Base-by-base conservation (phyloP, 352 stramenopile genomes). In the Saprolegnia diclina region DNA sequence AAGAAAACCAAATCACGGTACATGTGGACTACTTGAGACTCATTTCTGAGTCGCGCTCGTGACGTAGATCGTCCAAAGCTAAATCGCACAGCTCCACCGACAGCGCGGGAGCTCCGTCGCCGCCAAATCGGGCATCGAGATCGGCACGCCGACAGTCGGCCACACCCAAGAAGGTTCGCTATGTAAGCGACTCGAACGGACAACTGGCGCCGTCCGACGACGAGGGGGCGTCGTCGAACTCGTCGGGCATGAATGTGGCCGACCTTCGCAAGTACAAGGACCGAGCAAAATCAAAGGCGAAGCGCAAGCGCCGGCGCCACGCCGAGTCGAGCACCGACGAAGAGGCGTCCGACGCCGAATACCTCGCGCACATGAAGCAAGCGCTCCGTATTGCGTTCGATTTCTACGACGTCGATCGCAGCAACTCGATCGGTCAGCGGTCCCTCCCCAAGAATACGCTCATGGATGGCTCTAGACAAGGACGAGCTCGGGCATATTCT, bases 321-420 rank as follows among this genome's bases (percentile, higher is more conserved):
- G 35, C 19, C 35, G 62, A 67, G 35, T 67, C 62, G 14, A 67
- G 62, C n/a, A 67, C 62, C n/a, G 62, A 67, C 19, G 64, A 38
- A 19, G 61, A 67, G 16, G 50, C 66, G 18, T 91, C 84, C 9
- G 84, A 92, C 68, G 72, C 65, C 3, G 79, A 89, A 61, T 92
- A 88, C 42, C 73, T 81, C 22, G 80, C 77, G 29, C 72, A 86
- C 21, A 69, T 91, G 18, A 91, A 88, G 56, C 76, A 70, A 21
- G 81, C 82, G 1, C 67, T 91, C 16, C 78, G 78, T 4, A 77
- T 79, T 56, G 85, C 80, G 16, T 93, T 91, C 53, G 83, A 91
- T 45, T 91, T 91, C 44, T 93, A 90, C 55, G 85, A 93, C 50
- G 64, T 87, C 5, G 80, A 93, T 40, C 79, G 82, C 26, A 91